A percentile compares a stretch with the other conserved stretches of the same genome.
Conservation (phyloP, 139 green algal species). For the Trebouxia sp. region DNA sequence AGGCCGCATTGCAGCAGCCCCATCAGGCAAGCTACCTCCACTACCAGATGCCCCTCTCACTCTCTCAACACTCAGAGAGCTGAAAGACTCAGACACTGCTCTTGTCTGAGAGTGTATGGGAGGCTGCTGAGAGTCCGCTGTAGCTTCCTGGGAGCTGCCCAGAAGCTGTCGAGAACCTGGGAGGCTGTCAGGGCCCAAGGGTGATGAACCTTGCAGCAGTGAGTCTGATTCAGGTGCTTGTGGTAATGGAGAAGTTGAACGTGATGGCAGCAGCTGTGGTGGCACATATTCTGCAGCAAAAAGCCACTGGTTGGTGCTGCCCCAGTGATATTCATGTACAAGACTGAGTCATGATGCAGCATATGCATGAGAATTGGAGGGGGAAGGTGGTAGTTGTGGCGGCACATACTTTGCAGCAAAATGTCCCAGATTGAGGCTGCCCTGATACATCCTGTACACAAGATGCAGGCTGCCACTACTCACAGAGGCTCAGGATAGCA, state of each 20-base stretch:
- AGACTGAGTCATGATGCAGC: no score
- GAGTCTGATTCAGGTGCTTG: neutral
- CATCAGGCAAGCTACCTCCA: neutral
- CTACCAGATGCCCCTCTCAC: neutral
- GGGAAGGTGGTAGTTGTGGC: no score
- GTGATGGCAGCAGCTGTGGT: neutral
- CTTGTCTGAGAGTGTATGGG: neutral
- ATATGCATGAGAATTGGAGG: no score
- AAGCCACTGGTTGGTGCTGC: no score
- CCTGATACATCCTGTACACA: no score
- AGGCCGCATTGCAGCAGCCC: neutral
- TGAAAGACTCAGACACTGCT: slow-evolving; percentile 11
- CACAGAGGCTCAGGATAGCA: no score
- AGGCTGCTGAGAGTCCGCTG: neutral
- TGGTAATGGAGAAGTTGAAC: neutral
- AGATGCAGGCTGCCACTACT: no score
- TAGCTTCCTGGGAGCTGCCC: neutral
- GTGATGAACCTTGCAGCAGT: neutral
- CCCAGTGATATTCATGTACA: no score
- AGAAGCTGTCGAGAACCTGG: no score
- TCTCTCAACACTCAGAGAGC: slow-evolving; percentile 1
- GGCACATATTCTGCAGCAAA: neutral
- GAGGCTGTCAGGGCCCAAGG: no score
- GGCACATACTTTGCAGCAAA: no score
- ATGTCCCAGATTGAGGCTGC: no score